A percentile compares a stretch with the other conserved stretches of the same genome.
Conservation (phyloP, 2,329 filamentous ascomycete species). For the Paramyrothecium roridum region DNA sequence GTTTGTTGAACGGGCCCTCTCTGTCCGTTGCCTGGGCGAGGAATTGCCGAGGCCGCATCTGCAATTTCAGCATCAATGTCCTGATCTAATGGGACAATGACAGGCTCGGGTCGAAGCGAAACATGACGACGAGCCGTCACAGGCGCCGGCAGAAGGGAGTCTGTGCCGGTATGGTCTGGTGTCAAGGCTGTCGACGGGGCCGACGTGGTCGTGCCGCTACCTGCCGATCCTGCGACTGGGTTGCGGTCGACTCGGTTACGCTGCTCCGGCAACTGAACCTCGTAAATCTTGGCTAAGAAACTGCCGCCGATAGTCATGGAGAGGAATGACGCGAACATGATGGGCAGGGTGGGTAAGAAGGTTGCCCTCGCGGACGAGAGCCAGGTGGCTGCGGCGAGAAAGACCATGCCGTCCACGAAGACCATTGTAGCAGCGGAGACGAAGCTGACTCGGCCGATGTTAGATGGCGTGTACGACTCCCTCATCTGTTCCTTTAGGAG, state of each 20-base stretch:
- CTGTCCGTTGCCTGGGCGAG: slow-evolving; percentile 21
- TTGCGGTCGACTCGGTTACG: slow-evolving; percentile 44
- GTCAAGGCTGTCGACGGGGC: slow-evolving; percentile 18
- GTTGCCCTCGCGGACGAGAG: slow-evolving; percentile 52
- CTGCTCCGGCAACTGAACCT: slow-evolving; percentile 53
- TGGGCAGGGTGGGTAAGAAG: slow-evolving; percentile 53
- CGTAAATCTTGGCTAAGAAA: slow-evolving; percentile 58
- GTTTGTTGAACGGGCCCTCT: slow-evolving; percentile 18
- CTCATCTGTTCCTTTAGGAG: slow-evolving; percentile 63
- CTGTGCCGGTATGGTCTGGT: slow-evolving; percentile 20
- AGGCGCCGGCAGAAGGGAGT: slow-evolving; percentile 34
- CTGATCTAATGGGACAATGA: slow-evolving; percentile 63
- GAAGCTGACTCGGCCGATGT: slow-evolving; percentile 63
- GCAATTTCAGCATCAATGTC: slow-evolving; percentile 60
- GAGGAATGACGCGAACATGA: slow-evolving; percentile 50
- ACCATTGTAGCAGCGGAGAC: slow-evolving; percentile 60
- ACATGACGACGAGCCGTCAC: slow-evolving; percentile 30
- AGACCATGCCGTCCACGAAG: slow-evolving; percentile 59
- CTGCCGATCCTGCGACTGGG: slow-evolving; percentile 9
- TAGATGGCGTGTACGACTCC: slow-evolving; percentile 65
- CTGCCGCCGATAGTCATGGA: slow-evolving; percentile 55
- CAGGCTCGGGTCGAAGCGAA: slow-evolving; percentile 30
- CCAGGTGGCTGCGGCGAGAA: slow-evolving; percentile 54
- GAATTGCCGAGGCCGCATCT: slow-evolving; percentile 34
- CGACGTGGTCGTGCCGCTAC: slow-evolving; percentile 17